phyloP scores from a whole-genome alignment of 2,329 filamentous ascomycete genomes.

The Aureobasidium sp. region DNA sequence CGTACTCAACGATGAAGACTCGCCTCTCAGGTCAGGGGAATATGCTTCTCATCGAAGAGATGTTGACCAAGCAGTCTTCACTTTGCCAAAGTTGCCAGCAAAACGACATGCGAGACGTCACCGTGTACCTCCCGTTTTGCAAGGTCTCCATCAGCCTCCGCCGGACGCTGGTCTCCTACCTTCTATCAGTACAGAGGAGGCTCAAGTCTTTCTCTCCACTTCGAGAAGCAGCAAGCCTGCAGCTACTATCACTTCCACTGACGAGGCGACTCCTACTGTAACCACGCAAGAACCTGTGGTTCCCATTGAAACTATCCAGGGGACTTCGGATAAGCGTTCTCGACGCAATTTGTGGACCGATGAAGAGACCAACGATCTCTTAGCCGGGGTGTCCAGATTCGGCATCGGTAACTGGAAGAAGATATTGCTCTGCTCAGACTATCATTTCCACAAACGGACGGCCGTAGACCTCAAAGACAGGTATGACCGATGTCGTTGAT shows the following conservation, averaged over 20 bases:
- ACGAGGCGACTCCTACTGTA: neutral
- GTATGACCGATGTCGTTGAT: conserved; percentile 25
- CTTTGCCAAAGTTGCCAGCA: conserved; percentile 34
- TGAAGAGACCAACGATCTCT: conserved; percentile 52
- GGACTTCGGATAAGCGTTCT: conserved; percentile 7
- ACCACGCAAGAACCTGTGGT: neutral
- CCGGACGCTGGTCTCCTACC: conserved; percentile 55
- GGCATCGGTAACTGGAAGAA: conserved; percentile 60
- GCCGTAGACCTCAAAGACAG: conserved; percentile 58
- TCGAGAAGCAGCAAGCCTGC: neutral
- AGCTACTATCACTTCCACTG: neutral
- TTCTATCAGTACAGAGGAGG: conserved; percentile 48
- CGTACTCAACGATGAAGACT: conserved; percentile 30
- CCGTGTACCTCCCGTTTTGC: conserved; percentile 44
- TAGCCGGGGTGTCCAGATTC: conserved; percentile 53
- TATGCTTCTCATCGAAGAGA: conserved; percentile 21
- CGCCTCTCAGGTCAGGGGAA: conserved; percentile 24
- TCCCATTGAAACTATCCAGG: neutral
- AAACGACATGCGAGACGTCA: conserved; percentile 25
- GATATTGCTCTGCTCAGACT: conserved; percentile 51
- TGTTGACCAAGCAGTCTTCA: conserved; percentile 22
- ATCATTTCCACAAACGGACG: conserved; percentile 52
- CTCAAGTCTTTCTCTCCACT: conserved; percentile 7
- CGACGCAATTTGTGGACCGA: conserved; percentile 51
- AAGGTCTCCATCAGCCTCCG: conserved; percentile 57